Base-by-base conservation (phyloP, 768 basidiomycete species). In the Lyophyllum atratum region DNA sequence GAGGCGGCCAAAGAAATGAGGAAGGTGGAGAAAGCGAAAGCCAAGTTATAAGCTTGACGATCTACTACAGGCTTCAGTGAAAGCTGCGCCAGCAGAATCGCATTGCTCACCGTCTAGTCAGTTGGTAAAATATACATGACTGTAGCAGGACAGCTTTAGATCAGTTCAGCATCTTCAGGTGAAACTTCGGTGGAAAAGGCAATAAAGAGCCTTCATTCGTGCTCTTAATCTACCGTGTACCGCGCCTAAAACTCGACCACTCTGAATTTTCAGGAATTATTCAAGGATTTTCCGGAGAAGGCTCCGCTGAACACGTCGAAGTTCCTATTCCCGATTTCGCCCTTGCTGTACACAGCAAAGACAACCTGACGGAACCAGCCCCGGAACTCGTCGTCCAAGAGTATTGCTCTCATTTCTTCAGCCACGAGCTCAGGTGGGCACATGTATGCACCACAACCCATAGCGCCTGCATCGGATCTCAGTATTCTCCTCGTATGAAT, bases 381-480 rank as follows among this genome's bases (percentile, higher is more conserved):
- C n/a, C 65, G 67, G 63, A 80, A 80, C 54, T 81, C 79, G 7
- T 64, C 56, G 33, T 77, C 75, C 14, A 74, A 62, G 10, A 80
- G 67, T 24, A 76, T 74, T 7, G 58, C 60, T 50, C 73, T 76
- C 79, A 80, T 79, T 61, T 77, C 70, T 9, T 67, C 55, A 2
- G 79, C 76, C 14, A 80, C 78, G 26, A 74, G 65, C 4, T 59
- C 59, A 2, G 78, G 72, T 10, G 79, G 79, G 58, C 77, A 79
- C 6, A 34, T 55, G 56, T 79, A 80, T 1, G 72, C 76, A 8
- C 79, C 79, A 54, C 77, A 79, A 0, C 79, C 79, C 68, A 80
- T 76, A 8, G 78, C 78, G 59, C 76, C 78, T 77, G 43, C 3
- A 24, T 22, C 31, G 8, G 34, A 28, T 3, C 43, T 28, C 37